These are phyloP conservation scores for Piromyces sp. DNA, from an alignment of 192 early-diverging fungal species.

Conservation along the genomic window DNA sequence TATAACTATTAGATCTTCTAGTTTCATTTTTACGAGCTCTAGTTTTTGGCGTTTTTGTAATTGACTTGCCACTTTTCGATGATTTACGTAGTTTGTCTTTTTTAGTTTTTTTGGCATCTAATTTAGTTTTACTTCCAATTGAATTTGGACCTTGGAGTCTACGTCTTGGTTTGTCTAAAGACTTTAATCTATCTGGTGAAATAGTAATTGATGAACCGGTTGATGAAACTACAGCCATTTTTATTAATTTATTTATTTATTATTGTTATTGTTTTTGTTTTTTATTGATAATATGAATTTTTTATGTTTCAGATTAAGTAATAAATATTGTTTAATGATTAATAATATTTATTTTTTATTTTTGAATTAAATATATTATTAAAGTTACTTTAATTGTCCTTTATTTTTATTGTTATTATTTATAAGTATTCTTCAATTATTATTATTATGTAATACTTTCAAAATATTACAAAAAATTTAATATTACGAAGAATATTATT, in stretches of 20 bases:
- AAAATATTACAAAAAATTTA: no score
- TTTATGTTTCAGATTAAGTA: no score
- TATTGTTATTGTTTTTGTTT: no score
- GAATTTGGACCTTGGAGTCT: not conserved
- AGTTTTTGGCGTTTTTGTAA: not conserved
- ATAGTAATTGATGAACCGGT: not conserved
- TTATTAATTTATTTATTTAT: not conserved
- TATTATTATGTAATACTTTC: no score
- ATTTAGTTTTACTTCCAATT: not conserved
- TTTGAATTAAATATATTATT: no score
- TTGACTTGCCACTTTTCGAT: not conserved
- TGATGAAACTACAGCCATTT: not conserved
- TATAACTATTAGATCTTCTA: not conserved
- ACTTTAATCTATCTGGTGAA: not conserved
- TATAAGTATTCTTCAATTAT: no score
- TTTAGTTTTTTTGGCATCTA: not conserved
- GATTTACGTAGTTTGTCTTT: not conserved
- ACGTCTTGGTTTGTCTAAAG: not conserved
- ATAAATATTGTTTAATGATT: no score
- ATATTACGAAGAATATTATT: no score
- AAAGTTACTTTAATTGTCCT: no score
- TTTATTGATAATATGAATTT: no score
- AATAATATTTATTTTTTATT: no score
- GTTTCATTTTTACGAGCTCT: not conserved
- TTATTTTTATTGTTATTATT: no score